Base-by-base conservation (phyloP, 2,329 filamentous ascomycete species). In the Thyridium curvatum region DNA sequence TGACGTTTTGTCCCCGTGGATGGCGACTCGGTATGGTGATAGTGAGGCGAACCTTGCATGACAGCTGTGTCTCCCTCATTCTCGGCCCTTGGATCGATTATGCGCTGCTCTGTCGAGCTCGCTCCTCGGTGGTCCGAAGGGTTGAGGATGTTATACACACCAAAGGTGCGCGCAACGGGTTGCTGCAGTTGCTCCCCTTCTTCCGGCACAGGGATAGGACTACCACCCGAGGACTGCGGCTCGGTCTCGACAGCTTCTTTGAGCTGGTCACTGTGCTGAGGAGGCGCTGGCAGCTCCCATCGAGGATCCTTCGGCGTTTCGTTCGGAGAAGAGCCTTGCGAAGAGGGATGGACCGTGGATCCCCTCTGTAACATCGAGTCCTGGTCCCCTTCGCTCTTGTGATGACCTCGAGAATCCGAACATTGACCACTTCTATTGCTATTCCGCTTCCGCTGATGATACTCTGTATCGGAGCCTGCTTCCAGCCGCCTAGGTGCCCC, bases 351-450 rank as follows among this genome's bases (percentile, higher is more conserved):
- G 72, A 72, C 65, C 62, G 65, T 67, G 69, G 69, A 61, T 54
- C 68, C 71, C 66, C 69, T 72, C 68, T 78, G 74, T 66, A 76
- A 79, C 78, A 82, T 82, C 67, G 74, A 72, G 67, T 65, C 65
- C 71, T 69, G 69, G 63, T 75, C 73, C 68, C 74, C 72, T 69
- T 61, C 65, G 60, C 63, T 60, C 62, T 62, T 63, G 57, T 64
- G 63, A 56, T 64, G 62, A 63, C 64, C 67, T 60, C 61, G 61
- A 63, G 62, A 65, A 65, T 65, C 68, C 60, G 68, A 62, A 73
- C 77, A 81, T 81, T 69, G 76, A 77, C 68, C 58, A 50, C 55
- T 48, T 49, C 51, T 49, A 43, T 45, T 45, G 50, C 42, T 42
- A 39, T 51, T 45, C 29, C 46, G 46, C 39, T 36, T 39, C 41